Evolutionary conservation across 192 early-diverging fungal genomes (phyloP), one percentile per base, ranked within the genome.

Genomic region (Backusella psychrophila): DNA sequence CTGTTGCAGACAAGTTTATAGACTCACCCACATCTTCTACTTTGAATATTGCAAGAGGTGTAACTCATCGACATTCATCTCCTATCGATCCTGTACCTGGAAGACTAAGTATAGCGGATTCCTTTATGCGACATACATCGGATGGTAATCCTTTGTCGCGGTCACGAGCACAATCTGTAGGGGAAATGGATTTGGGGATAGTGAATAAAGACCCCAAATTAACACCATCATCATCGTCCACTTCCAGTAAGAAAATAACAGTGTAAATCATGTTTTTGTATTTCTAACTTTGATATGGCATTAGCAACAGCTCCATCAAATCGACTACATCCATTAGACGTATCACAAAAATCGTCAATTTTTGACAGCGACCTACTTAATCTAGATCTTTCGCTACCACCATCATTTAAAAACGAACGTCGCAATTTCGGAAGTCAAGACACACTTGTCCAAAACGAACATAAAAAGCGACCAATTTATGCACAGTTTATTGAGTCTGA

Each of bases 401-500:
- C 53, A 2, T 6, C 53, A 4, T 7, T 52, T 41, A n/a, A 31
- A 7, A 39, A 39, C 0, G 15, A 15, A n/a, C 21, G 56, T 15
- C 76, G 76, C 2, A 53, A 53, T 1, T 77, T 42, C 29, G 76
- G 76, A 31, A 77, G 76, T 31, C 76, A 77, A 65, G 76, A 77
- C 6, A 77, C 76, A 42, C 68, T 77, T 21, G 76, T 77, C 6
- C 72, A 74, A 59, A 49, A 12, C 56, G 21, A 63, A 29, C 9
- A 74, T 6, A 35, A 46, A 65, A 74, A 74, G 33, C 41, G 21
- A 38, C 70, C 70, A 17, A 72, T 72, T 31, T 72, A 72, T 49
- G 38, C 70, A 72, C 39, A 72, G 6, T 72, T 52, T 49, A 72
- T 46, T 44, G 70, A 72, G 11, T 23, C 70, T 29, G 70, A 44